Evolutionary conservation across 352 stramenopile genomes (phyloP).

Genomic region (Thraustochytrium striatum): DNA sequence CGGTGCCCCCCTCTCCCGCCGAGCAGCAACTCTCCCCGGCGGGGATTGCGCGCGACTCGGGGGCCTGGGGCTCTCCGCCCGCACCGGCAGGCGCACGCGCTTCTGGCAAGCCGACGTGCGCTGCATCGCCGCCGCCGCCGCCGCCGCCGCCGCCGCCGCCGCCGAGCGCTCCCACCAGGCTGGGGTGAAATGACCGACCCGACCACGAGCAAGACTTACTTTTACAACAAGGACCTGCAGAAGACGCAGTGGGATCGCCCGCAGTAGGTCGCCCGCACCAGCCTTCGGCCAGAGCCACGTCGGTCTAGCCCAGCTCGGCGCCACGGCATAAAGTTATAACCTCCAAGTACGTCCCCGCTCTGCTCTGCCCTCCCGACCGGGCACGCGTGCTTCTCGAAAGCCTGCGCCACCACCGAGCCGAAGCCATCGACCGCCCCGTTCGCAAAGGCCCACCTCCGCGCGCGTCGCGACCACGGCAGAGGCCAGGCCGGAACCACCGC

Average conservation of each 20-base stretch:
- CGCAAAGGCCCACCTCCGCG: no score
- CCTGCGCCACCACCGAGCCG: no score
- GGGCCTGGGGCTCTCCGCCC: not conserved
- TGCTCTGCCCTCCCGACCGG: no score
- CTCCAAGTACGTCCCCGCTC: no score
- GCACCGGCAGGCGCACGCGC: not conserved
- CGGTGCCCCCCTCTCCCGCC: not conserved
- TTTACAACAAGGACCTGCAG: not conserved
- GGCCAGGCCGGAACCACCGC: no score
- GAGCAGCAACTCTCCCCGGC: not conserved
- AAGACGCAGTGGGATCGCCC: slow-evolving; percentile 35
- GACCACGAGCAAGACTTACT: not conserved
- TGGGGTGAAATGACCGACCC: slow-evolving; percentile 21
- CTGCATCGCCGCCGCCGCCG: not conserved
- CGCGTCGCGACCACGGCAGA: no score
- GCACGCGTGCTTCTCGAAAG: no score
- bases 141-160: not conserved
- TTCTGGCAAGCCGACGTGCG: not conserved
- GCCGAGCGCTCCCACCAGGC: slow-evolving; percentile 5
- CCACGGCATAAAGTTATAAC: no score
- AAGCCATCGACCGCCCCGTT: no score
- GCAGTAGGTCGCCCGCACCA: no score
- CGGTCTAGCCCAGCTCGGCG: no score
- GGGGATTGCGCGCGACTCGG: not conserved
- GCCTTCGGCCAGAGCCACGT: no score